Base-by-base conservation (phyloP, 1,284 basidiomycete species). In the Uromyces viciae-fabae region DNA sequence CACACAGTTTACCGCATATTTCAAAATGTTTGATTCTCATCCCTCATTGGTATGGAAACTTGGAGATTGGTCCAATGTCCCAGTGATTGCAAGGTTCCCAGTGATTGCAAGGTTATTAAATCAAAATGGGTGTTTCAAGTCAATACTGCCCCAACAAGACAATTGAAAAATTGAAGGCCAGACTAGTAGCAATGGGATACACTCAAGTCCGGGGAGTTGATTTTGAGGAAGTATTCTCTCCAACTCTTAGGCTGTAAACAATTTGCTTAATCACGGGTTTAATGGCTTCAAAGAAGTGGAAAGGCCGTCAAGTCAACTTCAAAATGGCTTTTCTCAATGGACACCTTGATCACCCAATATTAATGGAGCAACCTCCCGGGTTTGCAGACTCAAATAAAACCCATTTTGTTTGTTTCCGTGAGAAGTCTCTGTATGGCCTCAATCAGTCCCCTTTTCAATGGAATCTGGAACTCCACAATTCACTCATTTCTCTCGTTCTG, bases 71-170 rank as follows among this genome's bases (percentile, higher is more conserved):
- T n/a, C n/a, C n/a, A n/a, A n/a, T n/a, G n/a, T n/a, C n/a, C n/a
- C n/a, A n/a, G n/a, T n/a, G n/a, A n/a, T n/a, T n/a, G n/a, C n/a
- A n/a, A n/a, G n/a, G n/a, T n/a, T n/a, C n/a, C n/a, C n/a, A n/a
- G n/a, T n/a, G n/a, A n/a, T n/a, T n/a, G n/a, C n/a, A n/a, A n/a
- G n/a, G n/a, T n/a, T n/a, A n/a, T n/a, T n/a, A n/a, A n/a, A n/a
- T n/a, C n/a, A n/a, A n/a, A n/a, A n/a, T n/a, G n/a, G 81, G 77
- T 82, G 5, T 81, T 69, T 73, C 77, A 62, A 52, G 75, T 75
- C 3, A 82, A 82, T 17, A 33, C n/a, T 19, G 81, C n/a, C n/a
- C 72, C 28, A 54, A 82, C 42, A 71, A 72, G 17, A 42, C 33
- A 3, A 19, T 82, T 17, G 36, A 58, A 22, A 81, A 75, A 36